Conservation (phyloP, 2,329 filamentous ascomycete genomes). For the Penicillium paneum region DNA sequence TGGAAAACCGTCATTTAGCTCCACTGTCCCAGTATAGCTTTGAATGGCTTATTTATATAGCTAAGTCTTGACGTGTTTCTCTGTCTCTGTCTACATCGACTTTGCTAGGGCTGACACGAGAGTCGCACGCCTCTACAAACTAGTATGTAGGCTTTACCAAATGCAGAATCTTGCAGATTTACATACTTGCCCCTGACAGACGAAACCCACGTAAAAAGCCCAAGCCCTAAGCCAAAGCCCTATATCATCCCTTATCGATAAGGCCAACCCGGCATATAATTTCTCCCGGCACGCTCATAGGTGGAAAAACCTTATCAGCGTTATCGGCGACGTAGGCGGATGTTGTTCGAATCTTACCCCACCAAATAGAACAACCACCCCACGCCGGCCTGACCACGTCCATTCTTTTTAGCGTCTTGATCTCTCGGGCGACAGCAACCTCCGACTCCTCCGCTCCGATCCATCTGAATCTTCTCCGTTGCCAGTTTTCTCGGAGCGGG, state of each 20-base stretch:
- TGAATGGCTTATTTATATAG: not conserved
- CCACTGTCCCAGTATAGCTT: not conserved
- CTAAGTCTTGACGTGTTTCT: too few relatives aligned
- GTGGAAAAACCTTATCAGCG: slow-evolving; percentile 20
- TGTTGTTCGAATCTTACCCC: not conserved
- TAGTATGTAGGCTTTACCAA: not conserved
- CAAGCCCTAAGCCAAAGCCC: slow-evolving; percentile 12
- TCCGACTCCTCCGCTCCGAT: not conserved
- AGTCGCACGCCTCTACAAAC: not conserved
- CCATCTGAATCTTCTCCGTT: slow-evolving; percentile 2
- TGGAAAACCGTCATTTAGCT: not conserved
- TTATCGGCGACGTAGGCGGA: not conserved
- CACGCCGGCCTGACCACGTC: not conserved
- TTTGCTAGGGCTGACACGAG: not conserved
- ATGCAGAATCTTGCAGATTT: not conserved
- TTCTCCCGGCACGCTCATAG: slow-evolving; percentile 18
- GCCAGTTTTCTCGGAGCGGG: not conserved
- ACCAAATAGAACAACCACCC: not conserved
- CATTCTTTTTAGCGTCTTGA: not conserved
- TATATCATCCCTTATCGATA: slow-evolving; percentile 7
- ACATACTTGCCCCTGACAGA: not conserved
- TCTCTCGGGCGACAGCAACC: slow-evolving; percentile 4
- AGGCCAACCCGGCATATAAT: not conserved
- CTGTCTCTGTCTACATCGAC: not conserved
- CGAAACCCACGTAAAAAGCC: not conserved